Evolutionary conservation across 768 basidiomycete genomes (phyloP).

Genomic region (Mycena amicta): DNA sequence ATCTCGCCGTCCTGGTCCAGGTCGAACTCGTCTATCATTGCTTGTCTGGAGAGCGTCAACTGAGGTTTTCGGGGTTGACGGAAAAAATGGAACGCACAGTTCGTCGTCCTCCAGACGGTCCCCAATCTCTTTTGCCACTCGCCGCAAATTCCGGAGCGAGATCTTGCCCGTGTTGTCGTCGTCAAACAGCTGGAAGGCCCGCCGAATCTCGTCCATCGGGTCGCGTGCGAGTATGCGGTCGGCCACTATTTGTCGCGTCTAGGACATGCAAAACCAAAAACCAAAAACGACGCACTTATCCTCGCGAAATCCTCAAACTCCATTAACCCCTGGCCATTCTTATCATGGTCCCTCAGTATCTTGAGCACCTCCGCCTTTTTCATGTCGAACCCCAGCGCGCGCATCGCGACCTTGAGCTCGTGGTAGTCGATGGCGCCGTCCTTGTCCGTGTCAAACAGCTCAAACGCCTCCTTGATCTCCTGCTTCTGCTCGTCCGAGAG

Average conservation of each 20-base stretch:
- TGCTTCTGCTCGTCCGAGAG: conserved; percentile 88
- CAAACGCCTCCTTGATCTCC: conserved; percentile 98
- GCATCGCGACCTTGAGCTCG: conserved; percentile 98
- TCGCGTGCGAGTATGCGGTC: conserved; percentile 91
- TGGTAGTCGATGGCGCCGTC: conserved; percentile 96
- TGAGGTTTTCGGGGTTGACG: conserved; percentile 2
- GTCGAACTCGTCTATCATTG: conserved; percentile 99
- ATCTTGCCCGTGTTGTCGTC: conserved; percentile 97
- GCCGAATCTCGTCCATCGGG: conserved; percentile 93
- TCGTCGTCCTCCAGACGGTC: conserved; percentile 95
- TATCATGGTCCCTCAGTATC: conserved; percentile 88
- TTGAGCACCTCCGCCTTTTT: conserved; percentile 99
- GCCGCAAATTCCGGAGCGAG: conserved; percentile 82
- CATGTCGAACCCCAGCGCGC: conserved; percentile 95
- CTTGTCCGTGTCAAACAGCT: conserved; percentile 99
- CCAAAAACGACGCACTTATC: conserved; percentile 67
- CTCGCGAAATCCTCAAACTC: conserved; percentile 92
- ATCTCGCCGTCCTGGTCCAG: conserved; percentile 98
- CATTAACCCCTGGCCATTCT: conserved; percentile 81
- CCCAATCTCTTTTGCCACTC: conserved; percentile 98
- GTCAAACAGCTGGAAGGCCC: conserved; percentile 96
- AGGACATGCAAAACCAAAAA: conserved; percentile 17
- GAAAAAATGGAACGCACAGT: conserved; percentile 37
- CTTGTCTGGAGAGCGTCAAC: conserved; percentile 63
- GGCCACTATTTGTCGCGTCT: conserved; percentile 66